Base-by-base conservation (phyloP, 495 filamentous ascomycete species). In the Wilcoxina mikolae region DNA sequence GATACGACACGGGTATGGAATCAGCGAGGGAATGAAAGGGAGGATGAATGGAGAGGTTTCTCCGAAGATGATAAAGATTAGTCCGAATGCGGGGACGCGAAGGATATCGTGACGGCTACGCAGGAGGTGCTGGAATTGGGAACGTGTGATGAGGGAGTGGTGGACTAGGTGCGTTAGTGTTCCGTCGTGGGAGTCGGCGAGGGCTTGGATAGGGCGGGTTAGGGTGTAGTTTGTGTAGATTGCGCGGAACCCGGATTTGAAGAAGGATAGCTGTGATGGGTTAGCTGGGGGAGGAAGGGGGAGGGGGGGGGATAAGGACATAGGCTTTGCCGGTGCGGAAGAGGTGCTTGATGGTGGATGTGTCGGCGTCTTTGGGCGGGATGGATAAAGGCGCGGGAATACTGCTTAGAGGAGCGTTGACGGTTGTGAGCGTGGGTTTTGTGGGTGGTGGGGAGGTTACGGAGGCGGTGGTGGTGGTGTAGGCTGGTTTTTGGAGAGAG, bases 41-140 rank as follows among this genome's bases (percentile, higher is more conserved):
- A 82, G 74, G 4, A 91, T 65, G 1, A 95, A 57, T 0, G 89
- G 87, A 4, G 87, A 85, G 65, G 91, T 80, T 64, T 95, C 90
- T 2, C 86, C 91, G 64, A 81, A 86, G 33, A 93, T 42, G 0
- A 88, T 51, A 1, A 94, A 72, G 2, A 94, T 64, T 2, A 94
- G 20, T 0, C 65, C 76, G 66, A 98, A 95, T 2, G 81, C 64
- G 2, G 87, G 85, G 27, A 95, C 72, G n/a, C 83, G 78, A 0
- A 72, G 69, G 9, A 82, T 68, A 65, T 95, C 91, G 60, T 83
- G 75, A 7, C 70, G 67, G 10, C 75, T 76, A 46, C 87, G 76
- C 60, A 66, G 28, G 12, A 86, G 61, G 10, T 90, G 71, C 55
- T 85, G 83, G 68, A 76, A 84, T 17, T 81, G 77, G 0, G 74